Percentiles rank a stretch among this genome's conserved stretches.
Evolutionary conservation across 1,139 yeast genomes (phyloP).

Genomic region (Scheffersomyces illinoinensis): DNA sequence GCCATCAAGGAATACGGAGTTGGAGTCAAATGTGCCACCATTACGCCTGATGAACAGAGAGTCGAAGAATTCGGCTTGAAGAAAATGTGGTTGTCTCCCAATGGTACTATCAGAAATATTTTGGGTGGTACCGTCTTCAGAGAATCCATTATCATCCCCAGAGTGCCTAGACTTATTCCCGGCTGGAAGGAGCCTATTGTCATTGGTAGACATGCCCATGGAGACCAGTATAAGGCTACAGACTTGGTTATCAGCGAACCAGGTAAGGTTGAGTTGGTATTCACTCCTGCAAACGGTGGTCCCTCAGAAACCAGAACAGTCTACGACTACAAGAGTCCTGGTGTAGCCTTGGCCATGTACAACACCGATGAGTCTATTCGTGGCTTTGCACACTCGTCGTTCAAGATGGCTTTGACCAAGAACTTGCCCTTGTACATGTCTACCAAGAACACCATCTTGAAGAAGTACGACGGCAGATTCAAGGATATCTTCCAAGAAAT

Average conservation of each 20-base stretch:
- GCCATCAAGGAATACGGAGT: slow-evolving; percentile 89
- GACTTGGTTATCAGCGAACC: slow-evolving; percentile 78
- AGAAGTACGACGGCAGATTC: slow-evolving; percentile 91
- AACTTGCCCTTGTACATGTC: slow-evolving; percentile 79
- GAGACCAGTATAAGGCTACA: slow-evolving; percentile 95
- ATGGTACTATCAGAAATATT: slow-evolving; percentile 93
- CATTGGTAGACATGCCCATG: slow-evolving; percentile 96
- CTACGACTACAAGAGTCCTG: slow-evolving; percentile 71
- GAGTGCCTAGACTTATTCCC: slow-evolving; percentile 86
- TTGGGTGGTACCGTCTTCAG: slow-evolving; percentile 96
- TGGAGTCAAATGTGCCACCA: slow-evolving; percentile 96
- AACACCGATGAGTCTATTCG: slow-evolving; percentile 88
- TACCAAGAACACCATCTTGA: slow-evolving; percentile 92
- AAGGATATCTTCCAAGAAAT: slow-evolving; percentile 88
- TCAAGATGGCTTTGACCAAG: slow-evolving; percentile 80
- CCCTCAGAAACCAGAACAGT: slow-evolving; percentile 59
- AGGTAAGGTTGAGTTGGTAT: slow-evolving; percentile 77
- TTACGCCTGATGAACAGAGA: slow-evolving; percentile 97
- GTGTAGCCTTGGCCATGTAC: slow-evolving; percentile 93
- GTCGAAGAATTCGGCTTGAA: slow-evolving; percentile 86
- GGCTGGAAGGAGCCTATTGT: slow-evolving; percentile 94
- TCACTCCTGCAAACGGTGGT: slow-evolving; percentile 73
- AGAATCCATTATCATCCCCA: slow-evolving; percentile 90
- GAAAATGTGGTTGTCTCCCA: slow-evolving; percentile 97
- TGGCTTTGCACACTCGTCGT: slow-evolving; percentile 91